phyloP scores from a whole-genome alignment of 2,329 filamentous ascomycete species.

The Penicillium aurantiogriseum region DNA sequence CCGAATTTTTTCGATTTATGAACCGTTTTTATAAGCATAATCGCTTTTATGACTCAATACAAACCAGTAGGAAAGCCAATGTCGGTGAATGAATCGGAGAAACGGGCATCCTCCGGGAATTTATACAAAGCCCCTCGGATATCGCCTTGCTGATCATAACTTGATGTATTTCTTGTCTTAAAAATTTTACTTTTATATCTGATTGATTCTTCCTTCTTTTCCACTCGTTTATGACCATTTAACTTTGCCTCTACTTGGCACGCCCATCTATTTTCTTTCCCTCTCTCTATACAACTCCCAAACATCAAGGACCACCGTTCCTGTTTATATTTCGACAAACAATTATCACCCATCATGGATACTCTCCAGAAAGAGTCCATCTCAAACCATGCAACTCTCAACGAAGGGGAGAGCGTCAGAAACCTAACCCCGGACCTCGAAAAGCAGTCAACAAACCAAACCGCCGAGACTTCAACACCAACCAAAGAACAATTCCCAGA shows the following conservation, averaged over 20 bases:
- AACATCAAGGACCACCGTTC: not conserved
- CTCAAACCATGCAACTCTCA: not conserved
- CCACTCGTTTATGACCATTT: not conserved
- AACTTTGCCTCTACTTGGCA: not conserved
- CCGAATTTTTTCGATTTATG: not conserved
- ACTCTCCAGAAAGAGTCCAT: not conserved
- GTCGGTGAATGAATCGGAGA: not conserved
- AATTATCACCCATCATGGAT: not conserved
- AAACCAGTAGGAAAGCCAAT: not conserved
- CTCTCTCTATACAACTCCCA: not conserved
- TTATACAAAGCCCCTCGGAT: not conserved
- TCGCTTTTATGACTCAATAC: not conserved
- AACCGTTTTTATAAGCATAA: not conserved
- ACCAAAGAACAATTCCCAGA: conserved; percentile 36
- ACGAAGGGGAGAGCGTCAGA: not conserved
- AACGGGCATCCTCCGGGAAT: not conserved
- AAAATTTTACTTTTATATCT: not conserved
- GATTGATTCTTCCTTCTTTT: not conserved
- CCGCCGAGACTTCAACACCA: not conserved
- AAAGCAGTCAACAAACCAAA: not conserved
- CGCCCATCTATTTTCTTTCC: not conserved
- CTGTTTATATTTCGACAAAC: not conserved
- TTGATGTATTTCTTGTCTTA: not conserved
- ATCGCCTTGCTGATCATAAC: not conserved
- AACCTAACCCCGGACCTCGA: not conserved